Percentiles rank a stretch among this genome's conserved stretches.
These are phyloP conservation scores for Parafenestella ontariensis DNA, from an alignment of 2,329 filamentous ascomycete species.

Conservation along the genomic window DNA sequence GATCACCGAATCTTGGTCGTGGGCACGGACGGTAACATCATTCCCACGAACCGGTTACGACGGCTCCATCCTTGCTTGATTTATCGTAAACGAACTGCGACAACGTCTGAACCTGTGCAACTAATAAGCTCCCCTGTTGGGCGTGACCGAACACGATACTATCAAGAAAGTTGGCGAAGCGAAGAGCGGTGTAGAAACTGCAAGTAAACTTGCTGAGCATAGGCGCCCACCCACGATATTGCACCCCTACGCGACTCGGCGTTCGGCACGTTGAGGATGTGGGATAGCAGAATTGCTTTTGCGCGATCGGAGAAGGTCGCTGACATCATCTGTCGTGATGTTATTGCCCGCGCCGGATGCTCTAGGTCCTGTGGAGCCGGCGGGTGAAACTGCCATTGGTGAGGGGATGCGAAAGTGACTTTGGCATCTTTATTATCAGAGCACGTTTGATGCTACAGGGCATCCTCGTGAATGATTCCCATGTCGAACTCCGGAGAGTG, in stretches of 20 bases:
- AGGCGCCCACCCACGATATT: background rate
- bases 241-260: background rate
- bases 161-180: background rate
- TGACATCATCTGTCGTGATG: slow-evolving; percentile 38
- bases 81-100: slow-evolving; percentile 5
- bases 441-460: slow-evolving; percentile 6
- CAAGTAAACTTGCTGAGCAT: background rate
- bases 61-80: slow-evolving; percentile 17
- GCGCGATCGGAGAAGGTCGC: slow-evolving; percentile 4
- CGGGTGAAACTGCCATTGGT: slow-evolving; percentile 20
- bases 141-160: background rate
- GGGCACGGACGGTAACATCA: slow-evolving; percentile 13
- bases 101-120: slow-evolving; percentile 1
- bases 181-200: slow-evolving; percentile 20
- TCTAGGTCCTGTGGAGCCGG: slow-evolving; percentile 1
- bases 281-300: slow-evolving; percentile 5
- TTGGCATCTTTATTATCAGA: slow-evolving; percentile 11
- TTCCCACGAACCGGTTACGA: slow-evolving; percentile 14
- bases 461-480: no score
- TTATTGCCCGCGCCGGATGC: background rate
- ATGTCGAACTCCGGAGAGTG: no score
- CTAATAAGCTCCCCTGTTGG: background rate
- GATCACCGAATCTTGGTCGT: slow-evolving; percentile 13
- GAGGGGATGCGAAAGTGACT: slow-evolving; percentile 26
- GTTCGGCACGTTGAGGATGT: background rate